These are phyloP conservation scores for Mucor lusitanicus DNA, from an alignment of 371 early-diverging fungal genomes.

Conservation along the genomic window DNA sequence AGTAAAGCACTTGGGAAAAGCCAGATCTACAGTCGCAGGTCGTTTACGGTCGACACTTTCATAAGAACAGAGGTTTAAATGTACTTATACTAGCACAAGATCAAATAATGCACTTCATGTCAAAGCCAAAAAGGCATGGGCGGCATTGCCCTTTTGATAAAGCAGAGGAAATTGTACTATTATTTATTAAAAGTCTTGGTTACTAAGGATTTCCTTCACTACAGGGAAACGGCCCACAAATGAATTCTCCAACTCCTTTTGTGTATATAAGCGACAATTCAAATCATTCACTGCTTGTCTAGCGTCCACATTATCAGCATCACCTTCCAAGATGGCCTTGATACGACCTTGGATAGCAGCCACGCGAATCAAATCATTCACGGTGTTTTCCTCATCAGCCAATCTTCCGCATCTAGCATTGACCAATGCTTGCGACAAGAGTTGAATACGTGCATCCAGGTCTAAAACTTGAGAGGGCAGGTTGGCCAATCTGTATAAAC, in stretches of 20 bases:
- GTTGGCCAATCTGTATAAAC: conserved; percentile 64
- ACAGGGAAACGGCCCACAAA: background rate
- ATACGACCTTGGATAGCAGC: background rate
- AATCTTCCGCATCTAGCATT: conserved; percentile 63
- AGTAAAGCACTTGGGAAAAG: too few species aligned
- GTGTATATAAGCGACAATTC: background rate
- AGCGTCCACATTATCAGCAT: background rate
- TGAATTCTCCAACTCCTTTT: background rate
- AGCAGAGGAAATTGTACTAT: background rate
- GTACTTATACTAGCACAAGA: too few species aligned
- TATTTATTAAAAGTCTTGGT: background rate
- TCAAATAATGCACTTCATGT: too few species aligned
- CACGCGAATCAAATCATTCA: background rate
- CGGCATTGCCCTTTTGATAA: background rate
- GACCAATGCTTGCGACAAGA: conserved; percentile 70
- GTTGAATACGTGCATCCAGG: conserved; percentile 63
- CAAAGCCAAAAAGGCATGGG: too few species aligned
- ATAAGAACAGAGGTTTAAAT: too few species aligned
- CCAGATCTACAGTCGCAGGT: too few species aligned
- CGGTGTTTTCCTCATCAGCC: background rate
- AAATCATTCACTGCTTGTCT: background rate
- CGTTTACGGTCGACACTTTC: too few species aligned
- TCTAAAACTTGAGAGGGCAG: conserved; percentile 28
- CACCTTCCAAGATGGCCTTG: background rate
- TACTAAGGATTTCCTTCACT: background rate